Evolutionary conservation across 306 rosid genomes (phyloP), one percentile per base, ranked within the genome.

Genomic region (Dryas octopetala): DNA sequence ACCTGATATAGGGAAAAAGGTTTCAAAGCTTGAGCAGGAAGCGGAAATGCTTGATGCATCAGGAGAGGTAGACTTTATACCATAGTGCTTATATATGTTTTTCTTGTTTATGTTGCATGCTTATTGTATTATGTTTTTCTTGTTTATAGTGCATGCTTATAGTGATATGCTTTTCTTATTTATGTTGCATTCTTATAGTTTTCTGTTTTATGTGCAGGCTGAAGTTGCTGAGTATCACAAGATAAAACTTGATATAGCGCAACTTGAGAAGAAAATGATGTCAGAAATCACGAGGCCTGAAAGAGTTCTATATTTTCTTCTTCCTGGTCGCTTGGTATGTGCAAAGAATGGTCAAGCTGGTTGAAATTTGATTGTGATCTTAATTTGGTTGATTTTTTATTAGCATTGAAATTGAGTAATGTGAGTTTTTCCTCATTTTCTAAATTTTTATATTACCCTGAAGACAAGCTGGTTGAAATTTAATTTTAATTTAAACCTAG

Each of bases 271-370:
- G 85, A 90, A 84, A 86, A 83, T 95, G 93, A 95, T 91, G 97
- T 78, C 88, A 66, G 91, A 95, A 75, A 86, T 95, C 79, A 95
- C 86, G 64, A 91, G 98, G 81, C 98, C 98, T 23, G 97, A 95
- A 86, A 85, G 91, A 83, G 84, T 95, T 74, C 88, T 91, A 15
- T 87, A 83, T 78, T 90, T 82, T 80, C 98, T 95, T 87, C 93
- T 89, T 75, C 96, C 97, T 76, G 98, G 98, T 75, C 96, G 98
- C 70, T 75, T 95, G 97, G 98, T 95, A 86, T 76, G 97, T 82
- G 49, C 66, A 46, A 70, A 65, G 59, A 71, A 47, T 40, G 62
- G 49, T 38, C n/a, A 63, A 0, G 58, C 60, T 54, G 26, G 64
- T 63, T 71, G 17, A 46, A 45, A 16, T 64, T 53, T 26, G 15